Evolutionary conservation across 2,329 filamentous ascomycete species (phyloP).

Genomic region (Diaporthe humulicola): DNA sequence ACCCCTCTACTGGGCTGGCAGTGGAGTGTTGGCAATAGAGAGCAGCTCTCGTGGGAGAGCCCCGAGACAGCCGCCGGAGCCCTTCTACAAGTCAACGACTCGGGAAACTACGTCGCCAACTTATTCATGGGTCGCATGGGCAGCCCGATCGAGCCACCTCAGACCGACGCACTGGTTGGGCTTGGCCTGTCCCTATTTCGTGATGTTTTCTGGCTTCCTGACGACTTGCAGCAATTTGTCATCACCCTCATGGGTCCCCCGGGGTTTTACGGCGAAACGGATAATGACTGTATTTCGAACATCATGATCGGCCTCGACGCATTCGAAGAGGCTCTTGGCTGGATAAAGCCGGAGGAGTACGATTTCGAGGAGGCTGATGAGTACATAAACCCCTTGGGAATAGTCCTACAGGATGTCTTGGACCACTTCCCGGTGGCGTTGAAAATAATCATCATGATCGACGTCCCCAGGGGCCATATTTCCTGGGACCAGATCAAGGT

Average conservation of each 20-base stretch:
- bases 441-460: neutral
- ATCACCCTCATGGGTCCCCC: neutral
- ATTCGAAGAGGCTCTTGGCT: neutral
- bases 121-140: too few species aligned
- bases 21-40: neutral
- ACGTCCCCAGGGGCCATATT: neutral
- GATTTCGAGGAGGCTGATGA: neutral
- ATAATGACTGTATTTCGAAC: neutral
- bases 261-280: accelerated
- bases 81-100: neutral
- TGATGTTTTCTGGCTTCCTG: neutral
- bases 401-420: neutral
- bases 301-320: neutral
- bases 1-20: neutral
- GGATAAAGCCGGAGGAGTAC: neutral
- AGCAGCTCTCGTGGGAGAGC: neutral
- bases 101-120: neutral
- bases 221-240: neutral
- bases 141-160: neutral
- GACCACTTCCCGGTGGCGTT: neutral
- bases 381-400: neutral
- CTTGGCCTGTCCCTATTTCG: neutral
- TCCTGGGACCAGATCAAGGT: neutral
- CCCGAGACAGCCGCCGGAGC: neutral
- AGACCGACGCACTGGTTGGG: neutral